Conservation (phyloP, 371 early-diverging fungal genomes). For the Actinomortierella ambigua region DNA sequence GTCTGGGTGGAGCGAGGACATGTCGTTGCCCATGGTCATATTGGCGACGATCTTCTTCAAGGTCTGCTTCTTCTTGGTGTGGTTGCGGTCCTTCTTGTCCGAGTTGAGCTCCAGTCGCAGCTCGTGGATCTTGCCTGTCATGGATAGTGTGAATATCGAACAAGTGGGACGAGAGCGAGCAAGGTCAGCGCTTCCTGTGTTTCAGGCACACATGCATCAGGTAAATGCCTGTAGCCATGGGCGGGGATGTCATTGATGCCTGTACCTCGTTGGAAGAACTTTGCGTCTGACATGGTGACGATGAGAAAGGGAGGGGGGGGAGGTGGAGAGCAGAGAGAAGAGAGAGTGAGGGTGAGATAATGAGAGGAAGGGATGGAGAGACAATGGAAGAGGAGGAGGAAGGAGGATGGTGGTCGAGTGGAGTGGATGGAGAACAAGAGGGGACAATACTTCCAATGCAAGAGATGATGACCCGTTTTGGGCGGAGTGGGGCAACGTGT, state of each 20-base stretch:
- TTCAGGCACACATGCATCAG: too few relatives aligned
- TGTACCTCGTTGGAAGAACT: constrained; percentile 83
- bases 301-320: neutral
- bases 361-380: neutral
- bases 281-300: constrained; percentile 72
- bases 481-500: neutral
- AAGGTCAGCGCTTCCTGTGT: too few relatives aligned
- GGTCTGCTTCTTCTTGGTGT: constrained; percentile 85
- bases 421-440: neutral
- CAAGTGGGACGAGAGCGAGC: too few relatives aligned
- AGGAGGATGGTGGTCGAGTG: constrained; percentile 3
- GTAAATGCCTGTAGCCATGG: neutral
- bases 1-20: constrained; percentile 94
- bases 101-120: constrained; percentile 89
- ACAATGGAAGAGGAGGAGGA: neutral
- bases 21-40: constrained; percentile 99
- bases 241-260: neutral
- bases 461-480: too few relatives aligned
- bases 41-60: constrained; percentile 97
- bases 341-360: neutral
- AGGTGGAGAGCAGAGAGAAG: neutral
- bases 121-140: constrained; percentile 92
- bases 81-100: constrained; percentile 90
- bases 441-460: neutral
- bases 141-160: constrained; percentile 4